Conservation (phyloP, 441 rosid species). For the Codiaeum variegatum region DNA sequence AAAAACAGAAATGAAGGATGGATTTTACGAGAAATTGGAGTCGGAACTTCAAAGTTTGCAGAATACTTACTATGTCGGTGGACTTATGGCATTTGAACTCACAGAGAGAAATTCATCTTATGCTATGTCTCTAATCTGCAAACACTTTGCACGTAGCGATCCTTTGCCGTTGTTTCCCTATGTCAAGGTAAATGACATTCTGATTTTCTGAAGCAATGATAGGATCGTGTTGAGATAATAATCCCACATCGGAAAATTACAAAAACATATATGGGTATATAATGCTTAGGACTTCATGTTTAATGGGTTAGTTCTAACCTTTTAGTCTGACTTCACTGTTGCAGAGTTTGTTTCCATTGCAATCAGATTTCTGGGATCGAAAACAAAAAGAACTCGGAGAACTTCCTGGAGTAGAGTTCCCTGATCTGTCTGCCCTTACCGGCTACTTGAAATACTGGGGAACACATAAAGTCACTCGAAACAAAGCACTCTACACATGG, state of each 20-base stretch:
- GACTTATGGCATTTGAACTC: conserved; percentile 70
- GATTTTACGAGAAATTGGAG: conserved; percentile 55
- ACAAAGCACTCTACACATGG: conserved; percentile 53
- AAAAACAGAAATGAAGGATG: conserved; percentile 60
- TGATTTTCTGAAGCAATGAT: not conserved
- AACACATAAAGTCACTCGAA: conserved; percentile 30
- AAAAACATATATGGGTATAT: too few species aligned
- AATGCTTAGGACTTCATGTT: too few species aligned
- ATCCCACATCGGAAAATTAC: too few species aligned
- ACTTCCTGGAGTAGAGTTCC: conserved; percentile 49
- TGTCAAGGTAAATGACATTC: conserved; percentile 43
- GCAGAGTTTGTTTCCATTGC: conserved; percentile 53
- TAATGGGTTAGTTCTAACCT: too few species aligned
- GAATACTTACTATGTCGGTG: conserved; percentile 63
- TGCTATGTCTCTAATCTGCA: conserved; percentile 56
- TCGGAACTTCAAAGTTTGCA: conserved; percentile 56
- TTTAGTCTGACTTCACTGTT: conserved; percentile 10
- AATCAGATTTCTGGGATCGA: conserved; percentile 27
- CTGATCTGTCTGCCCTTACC: conserved; percentile 48
- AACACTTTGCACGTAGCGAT: conserved; percentile 50
- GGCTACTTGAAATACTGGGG: conserved; percentile 67
- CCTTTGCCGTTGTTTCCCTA: conserved; percentile 43
- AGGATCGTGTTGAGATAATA: not conserved
- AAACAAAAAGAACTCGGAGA: conserved; percentile 37
- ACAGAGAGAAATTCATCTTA: conserved; percentile 72